These are phyloP conservation scores for Sicyos edulis DNA, from an alignment of 306 rosid species.

Conservation along the genomic window DNA sequence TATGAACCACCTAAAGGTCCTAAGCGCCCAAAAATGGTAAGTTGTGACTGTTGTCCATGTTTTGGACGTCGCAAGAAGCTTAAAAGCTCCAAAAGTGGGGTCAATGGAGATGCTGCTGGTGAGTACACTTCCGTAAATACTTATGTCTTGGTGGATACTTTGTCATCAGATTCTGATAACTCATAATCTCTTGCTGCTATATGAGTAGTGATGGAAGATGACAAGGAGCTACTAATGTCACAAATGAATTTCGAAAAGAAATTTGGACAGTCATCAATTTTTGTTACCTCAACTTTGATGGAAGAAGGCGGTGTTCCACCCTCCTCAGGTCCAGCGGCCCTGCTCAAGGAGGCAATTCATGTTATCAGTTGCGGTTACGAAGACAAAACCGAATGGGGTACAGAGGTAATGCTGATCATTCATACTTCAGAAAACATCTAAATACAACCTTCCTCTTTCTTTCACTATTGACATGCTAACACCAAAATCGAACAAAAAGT, in stretches of 20 bases:
- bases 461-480: not conserved
- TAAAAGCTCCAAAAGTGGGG: conserved; percentile 49
- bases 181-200: conserved; percentile 11
- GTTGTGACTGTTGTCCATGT: conserved; percentile 92
- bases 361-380: conserved; percentile 89
- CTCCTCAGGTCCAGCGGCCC: conserved; percentile 64
- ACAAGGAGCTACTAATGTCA: conserved; percentile 77
- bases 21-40: conserved; percentile 92
- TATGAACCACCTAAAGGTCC: conserved; percentile 82
- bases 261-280: conserved; percentile 86
- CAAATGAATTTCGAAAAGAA: conserved; percentile 87
- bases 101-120: conserved; percentile 54
- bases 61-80: conserved; percentile 79
- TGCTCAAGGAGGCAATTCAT: conserved; percentile 91
- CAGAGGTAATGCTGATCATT: conserved; percentile 52
- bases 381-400: conserved; percentile 97
- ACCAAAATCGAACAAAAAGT: conserved; percentile 1
- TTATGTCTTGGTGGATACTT: not conserved
- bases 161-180: not conserved
- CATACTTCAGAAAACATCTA: not conserved
- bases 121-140: conserved; percentile 12
- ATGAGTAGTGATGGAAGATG: conserved; percentile 54
- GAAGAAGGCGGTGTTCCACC: conserved; percentile 82
- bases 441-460: not conserved
- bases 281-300: conserved; percentile 87